Percentiles rank a stretch among this genome's conserved stretches.
Evolutionary conservation across 2,329 filamentous ascomycete genomes (phyloP).

Genomic region (Zalaria obscura): DNA sequence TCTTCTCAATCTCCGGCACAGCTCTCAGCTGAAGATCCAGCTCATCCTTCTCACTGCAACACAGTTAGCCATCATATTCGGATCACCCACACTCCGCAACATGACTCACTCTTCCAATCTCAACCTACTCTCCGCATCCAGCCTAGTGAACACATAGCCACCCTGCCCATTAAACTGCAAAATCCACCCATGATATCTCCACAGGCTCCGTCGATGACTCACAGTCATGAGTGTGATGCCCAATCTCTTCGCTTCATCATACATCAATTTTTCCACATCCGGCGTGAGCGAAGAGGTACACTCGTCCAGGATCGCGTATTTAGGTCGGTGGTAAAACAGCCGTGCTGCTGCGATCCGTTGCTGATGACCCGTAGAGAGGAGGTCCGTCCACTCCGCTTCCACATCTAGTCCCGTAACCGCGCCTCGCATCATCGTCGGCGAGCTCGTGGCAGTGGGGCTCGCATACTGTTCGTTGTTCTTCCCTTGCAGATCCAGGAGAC

Average conservation of each 20-base stretch:
- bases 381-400: conserved; percentile 92
- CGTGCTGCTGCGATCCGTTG: conserved; percentile 95
- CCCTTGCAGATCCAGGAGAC: conserved; percentile 62
- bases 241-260: conserved; percentile 82
- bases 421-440: background rate
- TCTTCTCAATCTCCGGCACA: conserved; percentile 75
- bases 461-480: conserved; percentile 1
- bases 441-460: background rate
- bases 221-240: conserved; percentile 97
- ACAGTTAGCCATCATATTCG: conserved; percentile 1
- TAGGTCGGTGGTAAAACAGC: conserved; percentile 82
- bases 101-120: conserved; percentile 62
- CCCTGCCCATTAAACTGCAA: conserved; percentile 95
- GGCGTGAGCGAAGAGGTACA: conserved; percentile 92
- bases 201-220: conserved; percentile 76
- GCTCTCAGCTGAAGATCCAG: conserved; percentile 72
- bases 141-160: conserved; percentile 71
- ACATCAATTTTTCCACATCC: conserved; percentile 91
- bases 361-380: conserved; percentile 81
- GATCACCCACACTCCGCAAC: background rate
- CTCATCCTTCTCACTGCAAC: conserved; percentile 69
- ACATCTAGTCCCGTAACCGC: conserved; percentile 59
- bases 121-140: conserved; percentile 78
- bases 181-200: conserved; percentile 93
- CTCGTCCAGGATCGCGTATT: conserved; percentile 92